Conservation (phyloP, 1,284 basidiomycete genomes). For the Naganishia cerealis region DNA sequence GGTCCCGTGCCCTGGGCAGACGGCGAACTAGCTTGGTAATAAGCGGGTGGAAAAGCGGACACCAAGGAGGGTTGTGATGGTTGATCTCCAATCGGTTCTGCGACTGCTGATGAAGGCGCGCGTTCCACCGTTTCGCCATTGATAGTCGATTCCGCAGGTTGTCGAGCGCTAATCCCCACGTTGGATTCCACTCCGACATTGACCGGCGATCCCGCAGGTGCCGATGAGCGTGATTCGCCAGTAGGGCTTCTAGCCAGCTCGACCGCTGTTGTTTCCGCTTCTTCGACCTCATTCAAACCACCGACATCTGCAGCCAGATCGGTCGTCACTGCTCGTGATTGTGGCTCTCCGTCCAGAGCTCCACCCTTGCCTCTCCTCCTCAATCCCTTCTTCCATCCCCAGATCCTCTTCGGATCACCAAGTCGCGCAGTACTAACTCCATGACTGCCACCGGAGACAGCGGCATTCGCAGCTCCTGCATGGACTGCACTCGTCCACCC, state of each 20-base stretch:
- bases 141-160: not conserved
- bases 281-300: not conserved
- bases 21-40: conserved; percentile 32
- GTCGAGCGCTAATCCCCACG: not conserved
- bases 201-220: not conserved
- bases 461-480: not conserved
- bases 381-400: conserved; percentile 25
- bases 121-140: not conserved
- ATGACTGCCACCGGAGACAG: not conserved
- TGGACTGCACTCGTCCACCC: conserved; percentile 25
- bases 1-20: conserved; percentile 22
- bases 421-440: conserved; percentile 9
- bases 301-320: not conserved
- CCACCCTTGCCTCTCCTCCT: conserved; percentile 2
- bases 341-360: not conserved
- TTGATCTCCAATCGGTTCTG: not conserved
- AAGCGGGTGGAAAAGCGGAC: conserved; percentile 31
- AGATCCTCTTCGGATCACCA: conserved; percentile 25
- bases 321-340: not conserved
- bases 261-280: not conserved
- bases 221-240: not conserved
- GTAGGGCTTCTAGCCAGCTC: not conserved
- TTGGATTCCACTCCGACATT: not conserved
- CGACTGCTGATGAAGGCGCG: not conserved
- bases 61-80: not conserved